Conservation (phyloP, 83 land plant genomes). For the Picea abies region DNA sequence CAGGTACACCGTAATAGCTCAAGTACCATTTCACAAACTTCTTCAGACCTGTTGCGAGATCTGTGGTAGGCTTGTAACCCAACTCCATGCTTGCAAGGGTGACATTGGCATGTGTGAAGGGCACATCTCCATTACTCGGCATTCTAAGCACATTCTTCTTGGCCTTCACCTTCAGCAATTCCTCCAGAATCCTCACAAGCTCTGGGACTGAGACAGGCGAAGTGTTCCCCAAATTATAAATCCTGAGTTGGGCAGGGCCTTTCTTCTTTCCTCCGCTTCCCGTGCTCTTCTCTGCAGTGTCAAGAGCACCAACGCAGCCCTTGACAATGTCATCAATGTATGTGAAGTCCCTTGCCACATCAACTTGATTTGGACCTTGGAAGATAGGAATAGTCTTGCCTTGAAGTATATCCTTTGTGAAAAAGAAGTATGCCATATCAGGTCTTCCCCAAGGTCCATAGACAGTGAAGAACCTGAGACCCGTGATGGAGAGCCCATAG, state of each 20-base stretch:
- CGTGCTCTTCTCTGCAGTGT: conserved; percentile 63
- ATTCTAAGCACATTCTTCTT: conserved; percentile 36
- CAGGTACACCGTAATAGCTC: conserved; percentile 31
- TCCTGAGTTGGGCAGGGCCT: conserved; percentile 48
- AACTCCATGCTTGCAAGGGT: conserved; percentile 45
- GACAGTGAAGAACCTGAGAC: conserved; percentile 63
- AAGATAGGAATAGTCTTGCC: conserved; percentile 50
- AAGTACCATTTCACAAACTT: conserved; percentile 61
- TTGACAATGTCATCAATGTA: conserved; percentile 70
- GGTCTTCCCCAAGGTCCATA: conserved; percentile 78
- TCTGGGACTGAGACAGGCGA: conserved; percentile 45
- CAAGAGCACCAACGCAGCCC: conserved; percentile 57
- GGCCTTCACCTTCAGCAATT: conserved; percentile 49
- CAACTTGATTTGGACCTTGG: conserved; percentile 36
- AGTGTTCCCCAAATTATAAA: conserved; percentile 64
- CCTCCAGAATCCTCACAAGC: conserved; percentile 55
- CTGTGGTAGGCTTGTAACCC: conserved; percentile 55
- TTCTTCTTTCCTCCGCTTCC: conserved; percentile 64
- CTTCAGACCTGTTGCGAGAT: conserved; percentile 51
- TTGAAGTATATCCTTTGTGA: conserved; percentile 51
- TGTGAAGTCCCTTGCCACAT: conserved; percentile 69
- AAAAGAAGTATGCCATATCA: conserved; percentile 72
- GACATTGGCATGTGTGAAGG: conserved; percentile 62
- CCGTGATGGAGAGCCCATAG: conserved; percentile 58
- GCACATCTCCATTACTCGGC: conserved; percentile 67